Evolutionary conservation across 2,329 filamentous ascomycete species (phyloP).

Genomic region (Graphilbum ipis-grandicollis): DNA sequence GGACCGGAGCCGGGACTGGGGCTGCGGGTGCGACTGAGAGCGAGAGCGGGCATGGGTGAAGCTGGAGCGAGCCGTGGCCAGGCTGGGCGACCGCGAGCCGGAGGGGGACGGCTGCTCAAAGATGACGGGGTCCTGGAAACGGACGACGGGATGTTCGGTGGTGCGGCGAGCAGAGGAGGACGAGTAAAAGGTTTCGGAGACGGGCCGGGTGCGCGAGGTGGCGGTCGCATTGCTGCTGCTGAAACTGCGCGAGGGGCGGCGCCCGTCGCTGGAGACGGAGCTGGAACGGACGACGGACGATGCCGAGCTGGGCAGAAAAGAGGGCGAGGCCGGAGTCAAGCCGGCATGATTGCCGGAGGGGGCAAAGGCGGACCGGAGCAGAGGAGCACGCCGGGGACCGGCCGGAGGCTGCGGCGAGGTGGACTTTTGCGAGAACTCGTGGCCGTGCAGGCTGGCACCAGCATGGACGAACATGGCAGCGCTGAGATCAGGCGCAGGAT

Average conservation of each 20-base stretch:
- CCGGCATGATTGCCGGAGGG: not conserved
- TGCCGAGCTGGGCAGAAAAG: conserved; percentile 1
- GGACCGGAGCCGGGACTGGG: conserved; percentile 2
- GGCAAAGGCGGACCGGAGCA: conserved; percentile 24
- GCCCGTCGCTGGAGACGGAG: conserved; percentile 2
- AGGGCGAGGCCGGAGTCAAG: not conserved
- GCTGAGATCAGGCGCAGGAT: too few relatives aligned
- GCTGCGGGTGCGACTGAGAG: conserved; percentile 1
- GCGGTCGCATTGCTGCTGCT: too few relatives aligned
- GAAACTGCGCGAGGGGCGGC: not conserved
- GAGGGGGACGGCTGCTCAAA: conserved; percentile 10
- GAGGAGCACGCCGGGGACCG: conserved; percentile 18
- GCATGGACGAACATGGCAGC: conserved; percentile 39
- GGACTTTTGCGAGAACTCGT: conserved; percentile 33
- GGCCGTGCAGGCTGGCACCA: conserved; percentile 41
- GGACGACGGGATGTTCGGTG: conserved; percentile 22
- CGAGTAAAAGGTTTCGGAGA: conserved; percentile 4
- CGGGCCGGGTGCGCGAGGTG: conserved; percentile 1
- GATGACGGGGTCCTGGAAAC: conserved; percentile 23
- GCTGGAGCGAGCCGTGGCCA: not conserved
- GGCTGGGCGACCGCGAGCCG: not conserved
- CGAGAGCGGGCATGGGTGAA: not conserved
- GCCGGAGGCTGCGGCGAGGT: conserved; percentile 16
- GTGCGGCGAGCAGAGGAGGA: conserved; percentile 1
- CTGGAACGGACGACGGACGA: conserved; percentile 6